A percentile compares a stretch with the other conserved stretches of the same genome.
Evolutionary conservation across 257 asterid species (phyloP).

Genomic region (Thymus mandschuricus): DNA sequence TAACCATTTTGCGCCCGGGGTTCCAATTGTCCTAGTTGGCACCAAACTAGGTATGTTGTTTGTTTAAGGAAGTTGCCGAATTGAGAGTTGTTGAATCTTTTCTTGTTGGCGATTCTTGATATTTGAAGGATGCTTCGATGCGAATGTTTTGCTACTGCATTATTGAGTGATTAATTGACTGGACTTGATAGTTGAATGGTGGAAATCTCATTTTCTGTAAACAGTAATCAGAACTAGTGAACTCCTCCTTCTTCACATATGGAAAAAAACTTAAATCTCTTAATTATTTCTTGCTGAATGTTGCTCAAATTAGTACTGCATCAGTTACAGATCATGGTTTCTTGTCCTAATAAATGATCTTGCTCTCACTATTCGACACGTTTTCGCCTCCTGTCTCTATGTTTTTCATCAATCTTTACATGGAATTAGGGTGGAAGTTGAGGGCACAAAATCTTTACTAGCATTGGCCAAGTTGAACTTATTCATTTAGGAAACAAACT

Average conservation of each 20-base stretch:
- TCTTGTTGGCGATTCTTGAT: conserved; percentile 6
- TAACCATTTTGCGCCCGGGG: conserved; percentile 87
- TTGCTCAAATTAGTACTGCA: not conserved
- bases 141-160: not conserved
- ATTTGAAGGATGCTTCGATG: not conserved
- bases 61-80: not conserved
- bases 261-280: not conserved
- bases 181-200: not conserved
- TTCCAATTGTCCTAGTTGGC: conserved; percentile 82
- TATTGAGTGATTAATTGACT: not conserved
- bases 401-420: not conserved
- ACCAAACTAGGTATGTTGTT: conserved; percentile 74
- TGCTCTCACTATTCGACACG: conserved; percentile 1
- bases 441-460: not conserved
- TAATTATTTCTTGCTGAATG: not conserved
- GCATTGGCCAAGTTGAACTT: not conserved
- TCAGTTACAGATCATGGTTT: not conserved
- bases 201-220: not conserved
- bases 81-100: not conserved
- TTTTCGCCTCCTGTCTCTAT: not conserved
- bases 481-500: not conserved
- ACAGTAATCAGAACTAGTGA: not conserved
- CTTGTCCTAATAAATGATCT: not conserved
- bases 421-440: not conserved
- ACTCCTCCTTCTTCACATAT: not conserved